Evolutionary conservation across 2,329 filamentous ascomycete species (phyloP).

Genomic region (Sarocladiaceae sp.): DNA sequence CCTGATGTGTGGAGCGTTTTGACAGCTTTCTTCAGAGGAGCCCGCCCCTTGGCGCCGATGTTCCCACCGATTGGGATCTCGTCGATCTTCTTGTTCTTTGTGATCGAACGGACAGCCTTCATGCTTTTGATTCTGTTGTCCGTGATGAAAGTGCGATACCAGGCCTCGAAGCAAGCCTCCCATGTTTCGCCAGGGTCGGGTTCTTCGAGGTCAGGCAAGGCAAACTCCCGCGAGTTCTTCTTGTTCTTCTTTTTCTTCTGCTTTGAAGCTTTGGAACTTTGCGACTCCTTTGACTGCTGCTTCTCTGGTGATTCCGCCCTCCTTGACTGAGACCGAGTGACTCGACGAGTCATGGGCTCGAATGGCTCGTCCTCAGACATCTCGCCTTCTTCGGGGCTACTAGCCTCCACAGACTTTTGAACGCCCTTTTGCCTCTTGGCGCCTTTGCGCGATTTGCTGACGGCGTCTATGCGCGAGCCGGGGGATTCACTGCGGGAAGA

Average conservation of each 20-base stretch:
- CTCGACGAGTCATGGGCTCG: background rate
- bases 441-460: conserved; percentile 11
- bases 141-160: conserved; percentile 1
- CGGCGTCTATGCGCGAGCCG: conserved; percentile 4
- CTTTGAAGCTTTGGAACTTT: background rate
- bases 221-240: too few relatives aligned
- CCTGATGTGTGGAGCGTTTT: background rate
- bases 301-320: conserved; percentile 5
- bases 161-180: too few relatives aligned
- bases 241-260: conserved; percentile 2
- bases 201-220: too few relatives aligned
- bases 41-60: background rate
- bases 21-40: background rate
- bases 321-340: conserved; percentile 4
- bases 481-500: conserved; percentile 6
- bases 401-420: conserved; percentile 1
- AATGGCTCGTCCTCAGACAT: conserved; percentile 18
- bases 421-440: conserved; percentile 1
- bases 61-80: background rate
- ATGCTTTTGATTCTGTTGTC: background rate
- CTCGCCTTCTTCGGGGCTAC: conserved; percentile 27
- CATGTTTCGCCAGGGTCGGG: too few relatives aligned
- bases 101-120: background rate
- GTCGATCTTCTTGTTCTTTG: too few relatives aligned
- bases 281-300: background rate